Evolutionary conservation across 371 early-diverging fungal species (phyloP).

Genomic region (Apophysomyces elegans): DNA sequence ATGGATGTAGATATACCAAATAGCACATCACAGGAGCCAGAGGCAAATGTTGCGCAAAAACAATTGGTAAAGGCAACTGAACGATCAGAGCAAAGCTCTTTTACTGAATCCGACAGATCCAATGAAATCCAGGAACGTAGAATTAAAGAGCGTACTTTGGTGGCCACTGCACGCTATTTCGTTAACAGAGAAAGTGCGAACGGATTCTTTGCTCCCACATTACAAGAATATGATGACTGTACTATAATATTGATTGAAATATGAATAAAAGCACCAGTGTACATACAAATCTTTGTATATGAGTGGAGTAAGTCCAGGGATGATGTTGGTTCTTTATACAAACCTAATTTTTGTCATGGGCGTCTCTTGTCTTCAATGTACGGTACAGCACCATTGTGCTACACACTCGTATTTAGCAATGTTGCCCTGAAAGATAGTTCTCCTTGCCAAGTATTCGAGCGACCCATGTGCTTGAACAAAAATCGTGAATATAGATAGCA

Average conservation of each 20-base stretch:
- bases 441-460: too few species aligned
- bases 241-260: constrained; percentile 55
- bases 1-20: constrained; percentile 3
- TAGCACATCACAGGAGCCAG: neutral
- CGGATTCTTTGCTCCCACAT: constrained; percentile 51
- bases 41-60: neutral
- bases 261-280: constrained; percentile 18
- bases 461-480: too few species aligned
- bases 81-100: constrained; percentile 13
- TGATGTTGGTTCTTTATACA: too few species aligned
- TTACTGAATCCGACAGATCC: constrained; percentile 28
- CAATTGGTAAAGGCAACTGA: constrained; percentile 2
- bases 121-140: constrained; percentile 36
- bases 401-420: too few species aligned
- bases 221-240: constrained; percentile 61
- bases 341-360: too few species aligned
- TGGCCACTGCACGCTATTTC: constrained; percentile 48
- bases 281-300: neutral
- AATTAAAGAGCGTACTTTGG: constrained; percentile 45
- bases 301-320: too few species aligned
- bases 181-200: constrained; percentile 53
- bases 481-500: too few species aligned
- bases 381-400: too few species aligned
- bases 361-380: too few species aligned
- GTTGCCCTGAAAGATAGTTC: too few species aligned